Evolutionary conservation across 2,329 filamentous ascomycete genomes (phyloP).

Genomic region (Apiospora phragmitis): DNA sequence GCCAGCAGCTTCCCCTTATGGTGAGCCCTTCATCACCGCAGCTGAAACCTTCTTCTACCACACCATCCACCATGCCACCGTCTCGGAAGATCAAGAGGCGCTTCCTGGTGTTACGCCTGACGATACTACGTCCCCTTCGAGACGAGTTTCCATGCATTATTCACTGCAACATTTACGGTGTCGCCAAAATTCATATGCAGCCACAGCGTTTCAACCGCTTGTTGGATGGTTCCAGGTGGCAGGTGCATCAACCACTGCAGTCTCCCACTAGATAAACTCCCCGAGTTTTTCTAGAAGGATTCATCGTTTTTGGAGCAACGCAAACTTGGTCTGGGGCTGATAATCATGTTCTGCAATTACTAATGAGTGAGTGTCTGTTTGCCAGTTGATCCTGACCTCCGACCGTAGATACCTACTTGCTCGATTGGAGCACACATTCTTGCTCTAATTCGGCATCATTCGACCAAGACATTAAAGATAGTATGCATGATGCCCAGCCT

Average conservation of each 20-base stretch:
- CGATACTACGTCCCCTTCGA: background rate
- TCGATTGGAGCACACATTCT: no score
- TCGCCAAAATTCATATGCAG: background rate
- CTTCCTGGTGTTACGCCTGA: background rate
- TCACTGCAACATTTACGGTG: background rate
- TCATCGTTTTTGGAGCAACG: no score
- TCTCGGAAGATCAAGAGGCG: background rate
- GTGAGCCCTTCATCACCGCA: background rate
- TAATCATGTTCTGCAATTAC: no score
- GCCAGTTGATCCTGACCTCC: no score
- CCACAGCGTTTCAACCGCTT: background rate
- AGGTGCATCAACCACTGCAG: background rate
- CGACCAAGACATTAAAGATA: no score
- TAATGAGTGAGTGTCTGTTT: no score
- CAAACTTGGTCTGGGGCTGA: no score
- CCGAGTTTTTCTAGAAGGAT: background rate
- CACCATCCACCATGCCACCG: background rate
- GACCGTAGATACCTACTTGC: no score
- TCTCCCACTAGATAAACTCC: background rate
- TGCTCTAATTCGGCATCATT: no score
- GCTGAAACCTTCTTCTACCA: background rate
- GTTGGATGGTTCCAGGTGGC: background rate
- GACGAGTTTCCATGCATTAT: background rate
- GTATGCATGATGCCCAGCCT: no score
- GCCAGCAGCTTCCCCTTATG: constrained; percentile 1